A percentile compares a stretch with the other conserved stretches of the same genome.
phyloP scores from a whole-genome alignment of 208 protist genomes.

The Lotmaria passim region DNA sequence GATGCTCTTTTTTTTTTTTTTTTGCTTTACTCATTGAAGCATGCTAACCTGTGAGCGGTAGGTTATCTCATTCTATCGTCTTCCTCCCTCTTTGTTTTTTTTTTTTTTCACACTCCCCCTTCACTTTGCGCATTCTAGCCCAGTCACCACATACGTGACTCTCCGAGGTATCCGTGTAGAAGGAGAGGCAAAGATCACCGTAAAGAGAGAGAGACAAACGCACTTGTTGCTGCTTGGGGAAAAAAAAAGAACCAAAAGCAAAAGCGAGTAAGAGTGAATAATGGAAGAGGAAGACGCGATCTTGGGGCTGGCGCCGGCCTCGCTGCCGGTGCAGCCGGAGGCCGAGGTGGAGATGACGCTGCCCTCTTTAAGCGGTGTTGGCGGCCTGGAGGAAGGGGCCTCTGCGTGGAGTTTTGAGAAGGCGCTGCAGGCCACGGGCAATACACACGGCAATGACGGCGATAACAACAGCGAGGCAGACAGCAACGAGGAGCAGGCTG shows the following conservation, averaged over 20 bases:
- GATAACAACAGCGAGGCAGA: background rate
- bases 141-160: too few relatives aligned
- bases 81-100: too few relatives aligned
- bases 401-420: slow-evolving; percentile 32
- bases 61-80: too few relatives aligned
- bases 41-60: too few relatives aligned
- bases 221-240: background rate
- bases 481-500: background rate
- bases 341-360: slow-evolving; percentile 12
- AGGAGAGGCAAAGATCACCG: too few relatives aligned
- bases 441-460: background rate
- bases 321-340: slow-evolving; percentile 6
- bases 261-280: too few relatives aligned
- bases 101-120: too few relatives aligned
- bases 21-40: too few relatives aligned
- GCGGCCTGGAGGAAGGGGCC: slow-evolving; percentile 4
- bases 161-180: too few relatives aligned
- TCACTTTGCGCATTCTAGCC: too few relatives aligned
- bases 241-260: background rate
- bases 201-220: too few relatives aligned
- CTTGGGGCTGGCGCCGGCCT: slow-evolving; percentile 23
- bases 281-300: slow-evolving; percentile 53
- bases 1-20: too few relatives aligned
- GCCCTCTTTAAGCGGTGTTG: slow-evolving; percentile 9
- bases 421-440: slow-evolving; percentile 19